phyloP scores from a whole-genome alignment of 2,329 filamentous ascomycete species.

The Purpureocillium takamizusanense region DNA sequence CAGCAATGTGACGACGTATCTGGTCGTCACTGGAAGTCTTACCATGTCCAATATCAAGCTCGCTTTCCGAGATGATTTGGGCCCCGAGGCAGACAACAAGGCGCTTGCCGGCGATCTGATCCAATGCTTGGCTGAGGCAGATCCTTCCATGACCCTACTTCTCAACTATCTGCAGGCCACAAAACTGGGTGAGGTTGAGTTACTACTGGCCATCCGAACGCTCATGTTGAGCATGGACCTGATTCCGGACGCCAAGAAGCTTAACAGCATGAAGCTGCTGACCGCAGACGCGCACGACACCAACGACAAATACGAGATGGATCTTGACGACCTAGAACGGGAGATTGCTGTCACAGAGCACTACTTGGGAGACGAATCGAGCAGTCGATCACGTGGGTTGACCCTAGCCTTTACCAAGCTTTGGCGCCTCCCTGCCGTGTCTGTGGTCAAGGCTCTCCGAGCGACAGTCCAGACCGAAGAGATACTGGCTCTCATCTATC shows the following conservation, averaged over 20 bases:
- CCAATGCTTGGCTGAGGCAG: constrained; percentile 51
- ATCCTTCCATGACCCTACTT: constrained; percentile 59
- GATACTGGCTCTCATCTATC: constrained; percentile 60
- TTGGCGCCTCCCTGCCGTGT: constrained; percentile 50
- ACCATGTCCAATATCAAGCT: constrained; percentile 50
- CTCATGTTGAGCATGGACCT: constrained; percentile 63
- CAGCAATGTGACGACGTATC: constrained; percentile 48
- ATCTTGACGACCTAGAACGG: constrained; percentile 51
- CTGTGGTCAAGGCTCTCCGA: constrained; percentile 56
- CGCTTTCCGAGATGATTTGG: constrained; percentile 42
- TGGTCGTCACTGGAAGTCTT: constrained; percentile 51
- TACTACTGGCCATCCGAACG: constrained; percentile 55
- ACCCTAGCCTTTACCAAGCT: constrained; percentile 63
- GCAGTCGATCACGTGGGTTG: constrained; percentile 53
- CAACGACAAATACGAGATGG: constrained; percentile 33
- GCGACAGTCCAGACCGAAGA: constrained; percentile 56
- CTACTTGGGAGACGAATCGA: constrained; percentile 55
- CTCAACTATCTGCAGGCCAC: constrained; percentile 57
- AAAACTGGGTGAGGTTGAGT: constrained; percentile 55
- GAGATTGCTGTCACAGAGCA: constrained; percentile 61
- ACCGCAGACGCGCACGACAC: constrained; percentile 18
- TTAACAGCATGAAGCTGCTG: constrained; percentile 21
- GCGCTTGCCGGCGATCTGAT: constrained; percentile 53
- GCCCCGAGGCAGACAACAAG: constrained; percentile 32
- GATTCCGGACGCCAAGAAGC: constrained; percentile 31